Evolutionary conservation across 2,329 filamentous ascomycete species (phyloP).

Genomic region (Metarhizium guizhouense): DNA sequence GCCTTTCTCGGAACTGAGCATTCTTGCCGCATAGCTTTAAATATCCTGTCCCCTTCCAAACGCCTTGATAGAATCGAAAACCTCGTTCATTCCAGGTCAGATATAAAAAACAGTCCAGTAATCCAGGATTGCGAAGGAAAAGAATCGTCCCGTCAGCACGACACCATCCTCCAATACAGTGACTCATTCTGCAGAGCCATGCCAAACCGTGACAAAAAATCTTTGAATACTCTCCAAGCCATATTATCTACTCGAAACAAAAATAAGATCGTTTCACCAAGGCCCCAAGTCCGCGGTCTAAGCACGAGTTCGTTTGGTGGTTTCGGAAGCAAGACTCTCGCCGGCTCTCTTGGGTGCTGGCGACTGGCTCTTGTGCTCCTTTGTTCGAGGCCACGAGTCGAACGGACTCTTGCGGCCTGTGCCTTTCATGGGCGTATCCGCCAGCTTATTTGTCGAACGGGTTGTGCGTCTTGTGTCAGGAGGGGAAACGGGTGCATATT

Average conservation of each 20-base stretch:
- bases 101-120: not conserved
- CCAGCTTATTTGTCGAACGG: conserved; percentile 43
- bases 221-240: not conserved
- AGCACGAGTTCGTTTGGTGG: conserved; percentile 27
- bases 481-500: conserved; percentile 50
- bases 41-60: not conserved
- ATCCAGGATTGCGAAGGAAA: not conserved
- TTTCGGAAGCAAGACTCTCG: conserved; percentile 20
- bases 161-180: conserved; percentile 2
- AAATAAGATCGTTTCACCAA: not conserved
- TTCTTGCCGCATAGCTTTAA: conserved; percentile 3
- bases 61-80: not conserved
- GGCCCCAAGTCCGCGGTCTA: conserved; percentile 9
- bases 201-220: not conserved
- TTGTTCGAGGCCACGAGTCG: conserved; percentile 59
- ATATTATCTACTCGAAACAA: not conserved
- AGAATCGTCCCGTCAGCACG: not conserved
- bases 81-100: not conserved
- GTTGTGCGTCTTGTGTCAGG: conserved; percentile 54
- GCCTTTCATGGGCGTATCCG: conserved; percentile 32
- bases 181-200: not conserved
- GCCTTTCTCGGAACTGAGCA: conserved; percentile 1
- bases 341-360: conserved; percentile 32
- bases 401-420: conserved; percentile 46
- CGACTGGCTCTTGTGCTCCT: conserved; percentile 41